Percentiles rank a stretch among this genome's conserved stretches.
These are phyloP conservation scores for Stagonosporopsis rhizophila DNA, from an alignment of 2,329 filamentous ascomycete species.

Conservation along the genomic window DNA sequence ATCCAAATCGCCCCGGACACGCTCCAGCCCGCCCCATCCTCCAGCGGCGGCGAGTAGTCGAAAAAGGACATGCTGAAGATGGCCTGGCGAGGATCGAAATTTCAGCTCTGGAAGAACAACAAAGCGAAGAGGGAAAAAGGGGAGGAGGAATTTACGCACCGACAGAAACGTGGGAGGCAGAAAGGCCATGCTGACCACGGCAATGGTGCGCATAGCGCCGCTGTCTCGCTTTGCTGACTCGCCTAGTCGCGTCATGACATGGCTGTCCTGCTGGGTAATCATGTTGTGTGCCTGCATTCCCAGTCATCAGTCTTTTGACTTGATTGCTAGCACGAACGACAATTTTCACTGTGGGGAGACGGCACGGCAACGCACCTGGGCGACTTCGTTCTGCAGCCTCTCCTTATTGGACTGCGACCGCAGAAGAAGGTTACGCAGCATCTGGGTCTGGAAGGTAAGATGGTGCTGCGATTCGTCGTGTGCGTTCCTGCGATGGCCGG, in stretches of 20 bases:
- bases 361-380: too few species aligned
- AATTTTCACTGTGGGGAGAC: too few species aligned
- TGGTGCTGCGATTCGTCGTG: neutral
- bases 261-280: slow-evolving; percentile 28
- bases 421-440: slow-evolving; percentile 17
- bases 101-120: neutral
- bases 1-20: slow-evolving; percentile 31
- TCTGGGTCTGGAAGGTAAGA: slow-evolving; percentile 16
- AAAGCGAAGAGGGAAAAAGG: neutral
- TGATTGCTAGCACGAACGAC: too few species aligned
- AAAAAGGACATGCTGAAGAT: slow-evolving; percentile 36
- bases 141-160: slow-evolving; percentile 1
- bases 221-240: slow-evolving; percentile 25
- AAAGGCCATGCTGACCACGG: slow-evolving; percentile 31
- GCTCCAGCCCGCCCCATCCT: slow-evolving; percentile 11
- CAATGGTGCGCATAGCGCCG: slow-evolving; percentile 25
- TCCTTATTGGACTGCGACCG: slow-evolving; percentile 28
- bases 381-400: slow-evolving; percentile 28
- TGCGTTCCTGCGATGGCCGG: too few species aligned
- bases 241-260: slow-evolving; percentile 24
- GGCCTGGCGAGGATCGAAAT: slow-evolving; percentile 14
- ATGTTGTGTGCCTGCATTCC: slow-evolving; percentile 24
- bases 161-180: slow-evolving; percentile 31
- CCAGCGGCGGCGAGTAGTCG: slow-evolving; percentile 19
- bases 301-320: too few species aligned